Evolutionary conservation across 306 rosid species (phyloP), one percentile per base, ranked within the genome.

Genomic region (Quercus parvula): DNA sequence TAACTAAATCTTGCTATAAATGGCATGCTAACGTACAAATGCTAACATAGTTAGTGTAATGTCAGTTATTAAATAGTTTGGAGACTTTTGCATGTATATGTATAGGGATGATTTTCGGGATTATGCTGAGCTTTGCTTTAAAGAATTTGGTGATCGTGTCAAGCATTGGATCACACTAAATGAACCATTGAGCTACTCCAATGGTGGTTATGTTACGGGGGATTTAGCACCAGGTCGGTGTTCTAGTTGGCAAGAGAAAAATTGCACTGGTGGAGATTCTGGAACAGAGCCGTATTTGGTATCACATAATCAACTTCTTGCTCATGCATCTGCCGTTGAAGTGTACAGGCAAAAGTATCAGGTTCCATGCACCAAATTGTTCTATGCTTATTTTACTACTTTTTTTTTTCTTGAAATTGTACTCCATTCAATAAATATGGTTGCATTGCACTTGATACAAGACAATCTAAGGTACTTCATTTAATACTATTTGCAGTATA

Each of bases 311-410:
- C 83, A 63, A 6, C 79, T 87, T 58, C 87, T 87, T 44, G 78
- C 93, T 80, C 91, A 89, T 89, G 92, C 90, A 22, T 68, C 80
- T 4, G 85, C 78, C 0, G 89, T 84, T 51, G 13, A 85, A 11
- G 52, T 84, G 19, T 89, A 87, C 63, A 87, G 58, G 77, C 18
- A 68, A 7, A 86, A 89, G 9, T 89, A 84, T 52, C 88, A 87
- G 91, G 92, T 90, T 28, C 7, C 19, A 3, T 44, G 2, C 0
- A 49, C 54, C 17, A 49, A 46, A 12, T 1, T 49, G 4, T 49
- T 10, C 11, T 49, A 49, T 49, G 54, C 11, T 7, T 41, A 41
- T 41, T 41, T 41, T 41, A 41, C 1, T 38, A n/a, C 4, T 41
- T 25, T 55, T 9, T 27, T 18, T 54, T 0, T 24, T 24, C 6